Base-by-base conservation (phyloP, 306 rosid genomes). In the Citrullus colocynthis region DNA sequence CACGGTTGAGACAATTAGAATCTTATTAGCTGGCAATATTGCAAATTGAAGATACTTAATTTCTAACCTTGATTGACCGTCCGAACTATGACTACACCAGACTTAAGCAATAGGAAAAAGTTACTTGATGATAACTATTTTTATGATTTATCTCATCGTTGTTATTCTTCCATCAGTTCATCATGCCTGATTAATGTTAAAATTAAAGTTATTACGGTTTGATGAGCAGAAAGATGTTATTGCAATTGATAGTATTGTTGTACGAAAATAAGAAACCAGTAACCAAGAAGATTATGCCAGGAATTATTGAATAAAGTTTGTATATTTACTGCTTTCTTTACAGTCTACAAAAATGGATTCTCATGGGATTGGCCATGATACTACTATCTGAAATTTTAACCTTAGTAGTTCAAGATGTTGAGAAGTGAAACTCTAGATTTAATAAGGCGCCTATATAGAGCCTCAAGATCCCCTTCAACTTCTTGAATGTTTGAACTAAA, bases 391-490 rank as follows among this genome's bases (percentile, higher is more conserved):
- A 76, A 56, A 37, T 57, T 58, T 59, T 34, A 18, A 7, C 37
- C 62, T 51, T 80, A 80, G 63, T 80, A 56, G 84, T 51, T 78
- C 62, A 74, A 72, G 62, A 83, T 77, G 75, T 83, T 83, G 51
- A 85, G 88, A 58, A 81, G 48, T 14, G 83, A 83, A 32, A 82
- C 84, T 81, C 86, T 85, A 16, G 74, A 78, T 78, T 83, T 83
- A 24, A 83, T 80, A 13, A 85, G 34, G 71, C 74, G 79, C 79
- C 88, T 74, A 30, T 67, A 75, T 28, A 81, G 70, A 58, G 42
- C 21, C 58, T 83, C 83, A 1, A 83, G 64, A 36, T 61, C 80
- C n/a, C 62, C 81, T 56, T 83, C 85, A 2, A 83, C 62, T 24
- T 81, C 85, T 61, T 63, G 78, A 81, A 86, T 76, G 83, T 84